Evolutionary conservation across 805 yeast species (phyloP).

Genomic region (Tetrapisispora fleetii): DNA sequence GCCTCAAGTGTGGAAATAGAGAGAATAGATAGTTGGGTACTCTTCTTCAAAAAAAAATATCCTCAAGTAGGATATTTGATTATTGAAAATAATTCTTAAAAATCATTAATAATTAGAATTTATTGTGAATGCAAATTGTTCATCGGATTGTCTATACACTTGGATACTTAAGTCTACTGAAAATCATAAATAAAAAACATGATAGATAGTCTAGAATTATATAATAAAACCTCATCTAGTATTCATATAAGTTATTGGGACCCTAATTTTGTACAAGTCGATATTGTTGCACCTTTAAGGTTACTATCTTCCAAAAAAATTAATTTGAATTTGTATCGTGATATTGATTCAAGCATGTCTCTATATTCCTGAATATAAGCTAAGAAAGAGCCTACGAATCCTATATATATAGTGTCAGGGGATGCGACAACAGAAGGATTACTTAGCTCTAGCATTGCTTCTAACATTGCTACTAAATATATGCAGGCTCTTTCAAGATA

Average conservation of each 20-base stretch:
- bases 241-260: background rate
- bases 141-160: background rate
- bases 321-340: constrained; percentile 10
- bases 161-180: background rate
- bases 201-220: too few species aligned
- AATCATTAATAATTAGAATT: background rate
- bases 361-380: constrained; percentile 13
- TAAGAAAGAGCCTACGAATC: constrained; percentile 24
- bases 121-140: background rate
- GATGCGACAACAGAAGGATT: background rate
- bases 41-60: constrained; percentile 14
- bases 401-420: constrained; percentile 8
- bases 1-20: constrained; percentile 6
- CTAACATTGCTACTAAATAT: constrained; percentile 15
- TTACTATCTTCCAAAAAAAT: constrained; percentile 19
- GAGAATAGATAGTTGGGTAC: constrained; percentile 15
- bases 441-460: constrained; percentile 8
- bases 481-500: constrained; percentile 19
- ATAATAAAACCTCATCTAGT: background rate
- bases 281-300: constrained; percentile 22
- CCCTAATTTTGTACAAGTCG: constrained; percentile 5
- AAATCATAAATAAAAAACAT: background rate
- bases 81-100: background rate
- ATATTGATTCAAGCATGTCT: constrained; percentile 8
- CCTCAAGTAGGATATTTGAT: constrained; percentile 14